Evolutionary conservation across 495 filamentous ascomycete genomes (phyloP), one percentile per base, ranked within the genome.

Genomic region (Parmelia sp.): DNA sequence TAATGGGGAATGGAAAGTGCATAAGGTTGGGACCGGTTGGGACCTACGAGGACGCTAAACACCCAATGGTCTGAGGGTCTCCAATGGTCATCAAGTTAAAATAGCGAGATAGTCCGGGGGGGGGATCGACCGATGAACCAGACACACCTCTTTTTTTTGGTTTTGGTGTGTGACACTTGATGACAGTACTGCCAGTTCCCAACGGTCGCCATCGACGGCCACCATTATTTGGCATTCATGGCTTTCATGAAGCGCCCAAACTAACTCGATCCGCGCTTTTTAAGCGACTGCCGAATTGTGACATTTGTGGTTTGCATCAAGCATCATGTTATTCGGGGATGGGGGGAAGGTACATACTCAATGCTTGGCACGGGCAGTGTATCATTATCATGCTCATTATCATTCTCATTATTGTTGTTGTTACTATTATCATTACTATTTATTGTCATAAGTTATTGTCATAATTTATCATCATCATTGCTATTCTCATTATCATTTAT

Each of bases 1-100:
- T 55, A 55, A 55, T 55, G 51, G 51, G 51, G 51, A 55, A 29
- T 29, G 51, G 51, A 55, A 33, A 33, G 15, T 55, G 51, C 51
- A 55, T 55, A 55, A 55, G 51, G 51, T 55, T 55, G 51, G 51
- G 29, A 55, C 51, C 51, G 51, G 29, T 25, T 55, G 27, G 12
- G 29, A 33, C 4, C 51, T 55, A 33, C 17, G 29, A 55, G 51
- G 29, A 27, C 51, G 51, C 51, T 55, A 55, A 33, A 0, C 35
- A 55, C 3, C 25, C 51, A 33, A 17, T 53, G 51, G 51, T 55
- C 51, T 55, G 51, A 55, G 51, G 51, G 51, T 55, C 19, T 21
- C 12, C 0, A 17, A 31, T 19, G 44, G 44, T 47, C n/a, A 2
- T 11, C n/a, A 1, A 23, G 45, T 25, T 1, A 49, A 12, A 25